Evolutionary conservation across 345 rosid genomes (phyloP).

Genomic region (Euphorbia tirucalli): DNA sequence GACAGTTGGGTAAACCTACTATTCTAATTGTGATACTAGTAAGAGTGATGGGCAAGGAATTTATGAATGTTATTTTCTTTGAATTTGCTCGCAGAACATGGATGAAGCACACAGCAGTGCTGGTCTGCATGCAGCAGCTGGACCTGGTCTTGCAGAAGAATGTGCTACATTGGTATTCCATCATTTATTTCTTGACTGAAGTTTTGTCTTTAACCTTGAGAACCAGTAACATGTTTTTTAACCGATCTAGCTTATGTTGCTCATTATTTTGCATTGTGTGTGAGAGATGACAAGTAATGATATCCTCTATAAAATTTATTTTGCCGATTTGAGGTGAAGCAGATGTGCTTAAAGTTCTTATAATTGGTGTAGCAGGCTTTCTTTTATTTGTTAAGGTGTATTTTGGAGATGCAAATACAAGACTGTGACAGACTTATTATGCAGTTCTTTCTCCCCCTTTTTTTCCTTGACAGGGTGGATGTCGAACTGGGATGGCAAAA

Average conservation of each 20-base stretch:
- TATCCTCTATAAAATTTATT: not conserved
- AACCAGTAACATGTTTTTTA: not conserved
- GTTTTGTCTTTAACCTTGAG: slow-evolving; percentile 8
- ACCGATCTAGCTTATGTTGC: not conserved
- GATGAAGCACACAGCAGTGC: slow-evolving; percentile 91
- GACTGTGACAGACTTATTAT: slow-evolving; percentile 12
- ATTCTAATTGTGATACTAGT: not conserved
- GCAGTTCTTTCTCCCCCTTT: slow-evolving; percentile 26
- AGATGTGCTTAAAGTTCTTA: not conserved
- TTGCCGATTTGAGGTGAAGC: not conserved
- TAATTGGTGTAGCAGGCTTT: slow-evolving; percentile 1
- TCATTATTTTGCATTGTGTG: not conserved
- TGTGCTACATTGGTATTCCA: slow-evolving; percentile 71
- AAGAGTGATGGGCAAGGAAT: not conserved
- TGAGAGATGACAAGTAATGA: slow-evolving; percentile 12
- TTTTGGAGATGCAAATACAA: slow-evolving; percentile 12
- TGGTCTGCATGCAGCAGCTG: slow-evolving; percentile 97
- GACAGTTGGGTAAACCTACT: too few species aligned
- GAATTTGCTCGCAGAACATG: slow-evolving; percentile 54
- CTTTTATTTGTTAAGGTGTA: not conserved
- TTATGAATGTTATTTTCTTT: slow-evolving; percentile 11
- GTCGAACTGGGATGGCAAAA: slow-evolving; percentile 98
- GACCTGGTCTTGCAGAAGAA: slow-evolving; percentile 94
- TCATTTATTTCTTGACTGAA: slow-evolving; percentile 3
- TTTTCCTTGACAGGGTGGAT: slow-evolving; percentile 69